A percentile compares a stretch with the other conserved stretches of the same genome.
Evolutionary conservation across 2,329 filamentous ascomycete species (phyloP).

Genomic region (Phaeosphaeriaceae sp.): DNA sequence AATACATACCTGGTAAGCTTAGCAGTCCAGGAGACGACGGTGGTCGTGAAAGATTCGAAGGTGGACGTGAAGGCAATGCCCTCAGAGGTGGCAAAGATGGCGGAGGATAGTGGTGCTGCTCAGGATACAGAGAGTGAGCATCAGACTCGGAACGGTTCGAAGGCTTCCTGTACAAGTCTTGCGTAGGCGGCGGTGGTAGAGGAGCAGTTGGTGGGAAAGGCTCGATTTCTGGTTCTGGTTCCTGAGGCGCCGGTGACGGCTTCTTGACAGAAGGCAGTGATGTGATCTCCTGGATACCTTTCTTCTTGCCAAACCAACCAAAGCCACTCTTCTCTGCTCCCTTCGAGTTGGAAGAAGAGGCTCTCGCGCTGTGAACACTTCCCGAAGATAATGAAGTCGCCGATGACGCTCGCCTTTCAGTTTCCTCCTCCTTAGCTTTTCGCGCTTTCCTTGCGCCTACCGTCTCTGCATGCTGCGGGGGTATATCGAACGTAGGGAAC

Average conservation of each 20-base stretch:
- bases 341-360: slow-evolving; percentile 19
- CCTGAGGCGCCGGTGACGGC: background rate
- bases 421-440: slow-evolving; percentile 27
- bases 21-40: slow-evolving; percentile 15
- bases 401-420: slow-evolving; percentile 23
- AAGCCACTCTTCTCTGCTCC: slow-evolving; percentile 13
- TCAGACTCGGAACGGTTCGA: slow-evolving; percentile 8
- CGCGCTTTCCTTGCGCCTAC: slow-evolving; percentile 33
- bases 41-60: slow-evolving; percentile 24
- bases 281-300: slow-evolving; percentile 34
- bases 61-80: slow-evolving; percentile 24
- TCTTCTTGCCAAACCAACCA: slow-evolving; percentile 31
- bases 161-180: slow-evolving; percentile 7
- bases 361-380: slow-evolving; percentile 19
- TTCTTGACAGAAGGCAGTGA: slow-evolving; percentile 20
- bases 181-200: slow-evolving; percentile 4
- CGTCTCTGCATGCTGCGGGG: slow-evolving; percentile 33
- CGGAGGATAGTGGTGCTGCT: slow-evolving; percentile 15
- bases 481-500: slow-evolving; percentile 38
- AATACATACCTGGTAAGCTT: slow-evolving; percentile 28
- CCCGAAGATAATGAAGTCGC: slow-evolving; percentile 32
- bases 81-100: background rate
- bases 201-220: slow-evolving; percentile 21
- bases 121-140: slow-evolving; percentile 13
- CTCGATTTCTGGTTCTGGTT: slow-evolving; percentile 8